These are phyloP conservation scores for Cercospora sp. DNA, from an alignment of 2,329 filamentous ascomycete species.

Conservation along the genomic window DNA sequence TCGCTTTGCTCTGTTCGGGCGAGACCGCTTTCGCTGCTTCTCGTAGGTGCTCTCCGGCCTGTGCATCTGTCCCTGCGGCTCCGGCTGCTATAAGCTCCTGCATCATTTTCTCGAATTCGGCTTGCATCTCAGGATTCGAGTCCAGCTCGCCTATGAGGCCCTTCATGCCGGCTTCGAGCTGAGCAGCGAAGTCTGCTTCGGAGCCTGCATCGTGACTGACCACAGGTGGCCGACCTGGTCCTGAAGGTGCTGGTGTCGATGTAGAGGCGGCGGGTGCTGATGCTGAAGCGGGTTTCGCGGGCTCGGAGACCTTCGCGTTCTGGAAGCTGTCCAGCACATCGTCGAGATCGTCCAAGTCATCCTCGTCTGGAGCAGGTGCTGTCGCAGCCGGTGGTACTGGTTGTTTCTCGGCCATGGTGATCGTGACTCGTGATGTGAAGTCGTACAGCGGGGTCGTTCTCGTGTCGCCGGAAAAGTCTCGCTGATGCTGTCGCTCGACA, in stretches of 20 bases:
- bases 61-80: slow-evolving; percentile 39
- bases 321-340: slow-evolving; percentile 92
- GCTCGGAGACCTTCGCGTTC: slow-evolving; percentile 57
- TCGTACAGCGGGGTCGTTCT: not conserved
- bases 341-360: slow-evolving; percentile 88
- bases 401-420: slow-evolving; percentile 34
- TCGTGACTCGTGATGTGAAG: slow-evolving; percentile 6
- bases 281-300: slow-evolving; percentile 28
- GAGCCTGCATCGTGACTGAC: slow-evolving; percentile 33
- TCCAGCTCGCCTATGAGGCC: slow-evolving; percentile 73
- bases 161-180: slow-evolving; percentile 89
- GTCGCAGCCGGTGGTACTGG: slow-evolving; percentile 35
- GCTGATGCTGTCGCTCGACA: not conserved
- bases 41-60: slow-evolving; percentile 36
- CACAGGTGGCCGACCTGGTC: slow-evolving; percentile 40
- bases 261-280: slow-evolving; percentile 32
- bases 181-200: slow-evolving; percentile 77
- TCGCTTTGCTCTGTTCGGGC: slow-evolving; percentile 23
- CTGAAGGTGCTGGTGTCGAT: slow-evolving; percentile 41
- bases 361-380: slow-evolving; percentile 82
- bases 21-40: slow-evolving; percentile 37
- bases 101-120: slow-evolving; percentile 65
- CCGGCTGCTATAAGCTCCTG: slow-evolving; percentile 56
- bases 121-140: slow-evolving; percentile 64
- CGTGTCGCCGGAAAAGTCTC: not conserved